Conservation (phyloP, 2,329 filamentous ascomycete genomes). For the Xylariaceae sp. region DNA sequence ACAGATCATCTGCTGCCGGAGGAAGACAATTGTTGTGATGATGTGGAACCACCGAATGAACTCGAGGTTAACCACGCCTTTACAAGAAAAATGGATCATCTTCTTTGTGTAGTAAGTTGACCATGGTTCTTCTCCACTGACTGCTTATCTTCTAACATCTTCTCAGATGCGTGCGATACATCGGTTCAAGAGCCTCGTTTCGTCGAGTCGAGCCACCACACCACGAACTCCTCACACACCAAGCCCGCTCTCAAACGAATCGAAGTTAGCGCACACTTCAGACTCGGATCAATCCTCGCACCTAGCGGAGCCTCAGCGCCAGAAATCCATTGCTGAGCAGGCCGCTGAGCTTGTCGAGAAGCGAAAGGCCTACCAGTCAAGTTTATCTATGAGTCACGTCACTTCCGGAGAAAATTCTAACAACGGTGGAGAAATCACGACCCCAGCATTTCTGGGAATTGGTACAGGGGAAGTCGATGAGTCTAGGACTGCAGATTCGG, state of each 20-base stretch:
- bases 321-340: slow-evolving; percentile 41
- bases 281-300: slow-evolving; percentile 11
- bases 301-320: slow-evolving; percentile 8
- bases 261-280: slow-evolving; percentile 9
- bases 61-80: slow-evolving; percentile 89
- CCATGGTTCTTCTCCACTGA: background rate
- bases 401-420: slow-evolving; percentile 25
- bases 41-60: slow-evolving; percentile 80
- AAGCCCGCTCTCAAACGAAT: slow-evolving; percentile 16
- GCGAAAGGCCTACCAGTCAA: slow-evolving; percentile 39
- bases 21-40: slow-evolving; percentile 79
- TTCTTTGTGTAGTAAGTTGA: slow-evolving; percentile 71
- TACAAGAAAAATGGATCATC: slow-evolving; percentile 80
- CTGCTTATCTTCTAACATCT: slow-evolving; percentile 1
- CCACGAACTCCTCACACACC: slow-evolving; percentile 20
- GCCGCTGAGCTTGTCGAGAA: slow-evolving; percentile 47
- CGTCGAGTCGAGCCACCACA: slow-evolving; percentile 38
- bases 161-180: slow-evolving; percentile 83
- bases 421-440: slow-evolving; percentile 46
- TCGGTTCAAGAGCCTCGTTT: slow-evolving; percentile 75
- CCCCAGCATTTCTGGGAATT: slow-evolving; percentile 69
- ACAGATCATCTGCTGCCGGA: slow-evolving; percentile 72
- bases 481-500: slow-evolving; percentile 26
- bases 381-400: slow-evolving; percentile 27
- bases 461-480: slow-evolving; percentile 59